These are phyloP conservation scores for Casuarina glauca DNA, from an alignment of 306 rosid species.

Conservation along the genomic window DNA sequence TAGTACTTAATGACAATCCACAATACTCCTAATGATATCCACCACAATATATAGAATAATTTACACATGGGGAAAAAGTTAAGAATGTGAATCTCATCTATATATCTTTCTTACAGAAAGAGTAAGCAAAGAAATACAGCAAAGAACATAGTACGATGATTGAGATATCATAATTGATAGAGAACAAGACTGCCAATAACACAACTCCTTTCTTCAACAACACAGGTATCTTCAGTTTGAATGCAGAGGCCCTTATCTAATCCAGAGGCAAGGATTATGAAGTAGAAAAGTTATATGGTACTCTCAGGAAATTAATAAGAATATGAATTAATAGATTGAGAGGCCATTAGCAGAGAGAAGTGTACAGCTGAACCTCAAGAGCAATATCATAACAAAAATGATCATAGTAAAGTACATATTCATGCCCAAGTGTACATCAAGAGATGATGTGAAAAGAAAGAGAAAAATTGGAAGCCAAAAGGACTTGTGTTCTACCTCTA, in stretches of 20 bases:
- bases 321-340: background rate
- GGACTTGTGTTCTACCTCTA: background rate
- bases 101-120: background rate
- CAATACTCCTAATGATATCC: background rate
- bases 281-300: background rate
- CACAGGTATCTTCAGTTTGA: background rate
- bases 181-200: background rate
- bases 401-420: background rate
- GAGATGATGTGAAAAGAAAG: background rate
- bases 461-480: background rate
- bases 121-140: background rate
- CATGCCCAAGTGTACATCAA: background rate
- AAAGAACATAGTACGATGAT: background rate
- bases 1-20: background rate
- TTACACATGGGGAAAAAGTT: background rate
- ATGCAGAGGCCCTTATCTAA: no score
- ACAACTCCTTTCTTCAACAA: conserved; percentile 2
- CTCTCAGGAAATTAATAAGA: background rate
- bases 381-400: background rate
- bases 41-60: background rate
- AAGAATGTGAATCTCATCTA: background rate
- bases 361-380: background rate
- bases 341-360: background rate
- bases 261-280: background rate
- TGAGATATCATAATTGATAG: background rate